Evolutionary conservation across 2,329 filamentous ascomycete species (phyloP), one percentile per base, ranked within the genome.

Genomic region (Verticillium longisporum): DNA sequence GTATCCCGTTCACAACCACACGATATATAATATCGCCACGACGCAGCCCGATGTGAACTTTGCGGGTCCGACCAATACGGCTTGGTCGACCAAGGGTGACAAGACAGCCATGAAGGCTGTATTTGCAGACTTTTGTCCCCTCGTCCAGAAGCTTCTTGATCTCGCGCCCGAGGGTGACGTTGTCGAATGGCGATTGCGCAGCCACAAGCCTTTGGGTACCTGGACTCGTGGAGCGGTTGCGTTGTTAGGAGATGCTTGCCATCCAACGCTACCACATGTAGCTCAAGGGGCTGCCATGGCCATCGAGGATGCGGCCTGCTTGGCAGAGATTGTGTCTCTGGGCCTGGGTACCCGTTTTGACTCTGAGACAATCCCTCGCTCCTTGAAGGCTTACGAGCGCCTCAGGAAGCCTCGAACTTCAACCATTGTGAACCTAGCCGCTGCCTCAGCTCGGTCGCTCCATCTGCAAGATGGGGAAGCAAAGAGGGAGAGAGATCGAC

Each of bases 261-360:
- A 89, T 68, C 85, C 86, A 1, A 89, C 86, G n/a, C 80, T 89
- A 56, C 87, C 86, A 0, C 86, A 89, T 67, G 77, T 88, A 4
- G 84, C 82, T 41, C 86, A 89, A 72, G 87, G 87, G 34, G 86
- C 87, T 6, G 85, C 86, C 10, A 86, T 87, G 76, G 85, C 86
- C 4, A 85, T 88, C 55, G 87, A 90, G 71, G 87, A 89, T 66
- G 86, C 83, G 1, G 85, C 82, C 1, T 57, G 34, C 32, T 11
- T 57, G 10, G 56, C 56, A 36, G 56, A 57, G 36, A 36, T 57
- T 2, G 6, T 57, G 0, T 57, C 56, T 6, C 36, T 57, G 34
- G 14, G 21, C 6, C 36, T 34, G 4, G 36, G 36, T 5, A 10
- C 9, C 7, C 21, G 36, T 11, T 4, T 9, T 11, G 36, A 26